A percentile compares a stretch with the other conserved stretches of the same genome.
These are phyloP conservation scores for Edaphochlamys debaryana DNA, from an alignment of 139 green algal genomes.

Conservation along the genomic window DNA sequence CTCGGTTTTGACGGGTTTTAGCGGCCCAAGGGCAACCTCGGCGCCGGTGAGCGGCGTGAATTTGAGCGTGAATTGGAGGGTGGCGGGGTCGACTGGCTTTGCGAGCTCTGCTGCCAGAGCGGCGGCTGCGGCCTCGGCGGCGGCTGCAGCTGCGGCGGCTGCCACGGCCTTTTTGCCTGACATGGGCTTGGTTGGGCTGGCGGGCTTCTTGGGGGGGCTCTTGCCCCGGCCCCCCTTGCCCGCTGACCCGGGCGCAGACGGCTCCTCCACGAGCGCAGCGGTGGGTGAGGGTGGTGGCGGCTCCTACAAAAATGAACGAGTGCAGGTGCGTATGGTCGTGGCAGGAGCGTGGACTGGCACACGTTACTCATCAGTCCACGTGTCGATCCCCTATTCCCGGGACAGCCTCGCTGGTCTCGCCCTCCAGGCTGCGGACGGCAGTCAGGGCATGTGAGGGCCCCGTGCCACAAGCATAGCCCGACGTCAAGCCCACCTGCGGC, in stretches of 20 bases:
- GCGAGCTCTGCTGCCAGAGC: neutral
- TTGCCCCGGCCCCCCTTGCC: neutral
- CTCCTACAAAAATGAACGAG: neutral
- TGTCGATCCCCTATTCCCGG: neutral
- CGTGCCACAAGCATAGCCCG: too few species aligned
- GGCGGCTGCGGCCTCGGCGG: neutral
- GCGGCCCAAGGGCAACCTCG: neutral
- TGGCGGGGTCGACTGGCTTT: constrained; percentile 26
- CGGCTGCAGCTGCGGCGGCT: constrained; percentile 10
- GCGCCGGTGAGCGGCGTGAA: neutral
- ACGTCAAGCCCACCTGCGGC: neutral
- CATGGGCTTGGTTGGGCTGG: neutral
- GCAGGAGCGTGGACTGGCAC: too few species aligned
- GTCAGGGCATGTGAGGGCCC: too few species aligned
- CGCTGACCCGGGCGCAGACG: neutral
- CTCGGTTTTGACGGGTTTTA: constrained; percentile 18
- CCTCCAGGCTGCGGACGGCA: too few species aligned
- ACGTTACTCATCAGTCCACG: neutral
- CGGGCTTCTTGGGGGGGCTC: neutral
- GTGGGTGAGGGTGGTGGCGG: neutral
- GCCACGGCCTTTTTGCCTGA: constrained; percentile 13
- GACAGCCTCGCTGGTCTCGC: too few species aligned
- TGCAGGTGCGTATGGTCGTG: too few species aligned
- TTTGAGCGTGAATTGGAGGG: constrained; percentile 19
- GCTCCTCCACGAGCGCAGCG: neutral